Base-by-base conservation (phyloP, 768 basidiomycete species). In the Kwoniella sp. region DNA sequence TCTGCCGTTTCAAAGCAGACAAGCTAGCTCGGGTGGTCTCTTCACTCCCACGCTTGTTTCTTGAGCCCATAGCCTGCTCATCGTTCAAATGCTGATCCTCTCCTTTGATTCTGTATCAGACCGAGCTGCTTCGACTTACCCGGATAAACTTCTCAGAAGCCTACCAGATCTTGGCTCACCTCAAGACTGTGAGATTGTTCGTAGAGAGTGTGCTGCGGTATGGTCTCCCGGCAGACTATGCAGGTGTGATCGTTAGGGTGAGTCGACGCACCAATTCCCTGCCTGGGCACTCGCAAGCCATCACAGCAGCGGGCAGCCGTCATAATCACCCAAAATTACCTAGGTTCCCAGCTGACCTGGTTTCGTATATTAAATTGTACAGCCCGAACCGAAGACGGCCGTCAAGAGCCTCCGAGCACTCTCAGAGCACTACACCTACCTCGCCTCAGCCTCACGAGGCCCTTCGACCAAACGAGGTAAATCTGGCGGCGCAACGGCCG, bases 131-230 rank as follows among this genome's bases (percentile, higher is more conserved):
- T 26, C 87, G 91, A 72, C 80, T 98, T 38, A 88, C 94, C 38
- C 86, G 96, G 60, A 96, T 92, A 58, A 97, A 95, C 82, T 99
- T 98, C 80, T 94, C 93, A 0, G 96, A 99, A 83, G 88, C 93
- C 4, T 93, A 93, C 83, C 92, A 98, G 79, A 84, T 95, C 58
- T 85, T 97, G 22, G 91, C 94, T 0, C 96, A 98, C 76, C 84
- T 98, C 71, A 98, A 98, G 82, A 85, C 95, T 55, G 82, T 96
- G 17, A 88, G 92, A 11, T 83, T 96, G 17, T 98, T 94, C 73
- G 88, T 95, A 23, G 96, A 99, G 82, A 93, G 92, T 62, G 94
- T 97, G 22, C 85, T 99, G 48, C 86, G 95, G 71, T 98, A 97
- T 79, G 96, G 96, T 58, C 84, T 97, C 11, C 96, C 96, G 3